phyloP scores from a whole-genome alignment of 371 early-diverging fungal species.

The Zychaea mexicana region DNA sequence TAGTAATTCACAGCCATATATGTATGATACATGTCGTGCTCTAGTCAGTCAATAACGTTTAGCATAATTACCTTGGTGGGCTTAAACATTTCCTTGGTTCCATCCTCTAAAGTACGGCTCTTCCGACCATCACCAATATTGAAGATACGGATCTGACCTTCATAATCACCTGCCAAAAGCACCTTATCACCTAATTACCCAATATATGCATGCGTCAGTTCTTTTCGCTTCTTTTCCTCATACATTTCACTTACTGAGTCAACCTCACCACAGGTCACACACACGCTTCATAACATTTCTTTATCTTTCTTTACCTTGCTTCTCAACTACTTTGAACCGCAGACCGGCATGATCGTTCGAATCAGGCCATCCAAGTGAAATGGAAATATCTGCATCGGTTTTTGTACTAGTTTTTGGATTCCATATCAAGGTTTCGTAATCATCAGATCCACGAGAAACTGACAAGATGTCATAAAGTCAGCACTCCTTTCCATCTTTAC shows the following conservation, averaged over 20 bases:
- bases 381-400: slow-evolving; percentile 37
- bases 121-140: slow-evolving; percentile 32
- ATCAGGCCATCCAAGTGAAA: slow-evolving; percentile 42
- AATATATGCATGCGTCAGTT: neutral
- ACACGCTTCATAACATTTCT: neutral
- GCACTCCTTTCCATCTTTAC: neutral
- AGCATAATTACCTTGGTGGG: slow-evolving; percentile 36
- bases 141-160: slow-evolving; percentile 41
- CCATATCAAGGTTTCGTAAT: slow-evolving; percentile 47
- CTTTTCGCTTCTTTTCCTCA: neutral
- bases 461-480: neutral
- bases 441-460: slow-evolving; percentile 45
- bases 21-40: neutral
- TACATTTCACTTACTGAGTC: too few relatives aligned
- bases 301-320: slow-evolving; percentile 16
- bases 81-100: slow-evolving; percentile 30
- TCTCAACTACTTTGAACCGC: slow-evolving; percentile 40
- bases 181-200: slow-evolving; percentile 25
- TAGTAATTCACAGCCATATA: too few relatives aligned
- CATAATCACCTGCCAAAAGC: slow-evolving; percentile 44
- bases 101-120: slow-evolving; percentile 36
- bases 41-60: too few relatives aligned
- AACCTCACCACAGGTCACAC: too few relatives aligned
- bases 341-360: slow-evolving; percentile 28
- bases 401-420: slow-evolving; percentile 32